These are phyloP conservation scores for Nicotiana tabacum DNA, from an alignment of 257 asterid species.

Conservation along the genomic window DNA sequence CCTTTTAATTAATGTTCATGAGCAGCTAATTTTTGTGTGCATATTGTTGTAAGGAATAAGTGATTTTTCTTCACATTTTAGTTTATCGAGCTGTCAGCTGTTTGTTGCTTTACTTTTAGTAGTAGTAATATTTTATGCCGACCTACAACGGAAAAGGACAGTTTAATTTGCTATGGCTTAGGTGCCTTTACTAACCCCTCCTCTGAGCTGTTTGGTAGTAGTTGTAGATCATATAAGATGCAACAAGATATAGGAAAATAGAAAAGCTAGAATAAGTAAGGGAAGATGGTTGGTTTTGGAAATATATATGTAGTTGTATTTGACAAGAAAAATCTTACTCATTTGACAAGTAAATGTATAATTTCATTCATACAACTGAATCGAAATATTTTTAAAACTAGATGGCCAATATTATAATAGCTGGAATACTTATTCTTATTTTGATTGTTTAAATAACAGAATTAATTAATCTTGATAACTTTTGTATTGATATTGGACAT, in stretches of 20 bases:
- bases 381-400: too few relatives aligned
- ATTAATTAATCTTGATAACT: too few relatives aligned
- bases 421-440: too few relatives aligned
- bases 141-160: not conserved
- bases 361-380: too few relatives aligned
- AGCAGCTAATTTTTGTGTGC: not conserved
- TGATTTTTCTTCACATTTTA: not conserved
- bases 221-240: not conserved
- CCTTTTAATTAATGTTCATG: not conserved
- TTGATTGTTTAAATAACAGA: too few relatives aligned
- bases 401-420: too few relatives aligned
- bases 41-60: constrained; percentile 1
- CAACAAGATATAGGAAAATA: not conserved
- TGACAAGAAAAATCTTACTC: too few relatives aligned
- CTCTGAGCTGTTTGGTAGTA: not conserved
- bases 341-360: too few relatives aligned
- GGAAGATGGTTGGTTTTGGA: too few relatives aligned
- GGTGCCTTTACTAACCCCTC: not conserved
- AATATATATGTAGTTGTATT: too few relatives aligned
- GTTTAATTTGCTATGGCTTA: not conserved
- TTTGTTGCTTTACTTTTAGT: not conserved
- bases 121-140: not conserved
- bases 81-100: not conserved
- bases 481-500: too few relatives aligned
- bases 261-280: too few relatives aligned